Evolutionary conservation across 805 yeast genomes (phyloP).

Genomic region (Yarrowia sp.): DNA sequence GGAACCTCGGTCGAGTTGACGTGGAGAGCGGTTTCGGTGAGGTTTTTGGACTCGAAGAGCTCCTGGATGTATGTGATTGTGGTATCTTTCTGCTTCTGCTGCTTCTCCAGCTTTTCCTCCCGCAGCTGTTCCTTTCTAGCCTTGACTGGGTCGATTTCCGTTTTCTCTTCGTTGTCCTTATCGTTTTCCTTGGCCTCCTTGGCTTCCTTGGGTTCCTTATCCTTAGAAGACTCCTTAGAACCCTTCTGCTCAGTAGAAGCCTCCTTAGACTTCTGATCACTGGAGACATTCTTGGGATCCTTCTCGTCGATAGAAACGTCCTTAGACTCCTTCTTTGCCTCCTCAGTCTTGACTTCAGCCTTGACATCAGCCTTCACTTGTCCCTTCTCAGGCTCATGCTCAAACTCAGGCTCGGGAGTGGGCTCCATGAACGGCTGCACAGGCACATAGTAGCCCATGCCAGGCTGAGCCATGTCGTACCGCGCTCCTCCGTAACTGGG

Average conservation of each 20-base stretch:
- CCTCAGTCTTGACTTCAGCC: too few species aligned
- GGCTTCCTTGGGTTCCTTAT: too few species aligned
- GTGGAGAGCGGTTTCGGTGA: not conserved
- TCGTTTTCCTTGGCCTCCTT: not conserved
- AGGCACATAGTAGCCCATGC: slow-evolving; percentile 4
- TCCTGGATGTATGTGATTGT: not conserved
- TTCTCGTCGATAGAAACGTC: too few species aligned
- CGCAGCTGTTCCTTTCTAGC: not conserved
- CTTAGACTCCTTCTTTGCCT: not conserved
- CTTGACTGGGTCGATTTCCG: too few species aligned
- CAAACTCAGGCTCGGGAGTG: not conserved
- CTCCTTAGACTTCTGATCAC: too few species aligned
- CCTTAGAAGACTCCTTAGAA: too few species aligned
- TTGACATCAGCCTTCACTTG: too few species aligned
- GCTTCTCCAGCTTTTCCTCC: not conserved
- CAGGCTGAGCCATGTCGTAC: not conserved
- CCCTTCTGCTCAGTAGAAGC: too few species aligned
- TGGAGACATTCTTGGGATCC: too few species aligned
- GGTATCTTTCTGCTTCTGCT: not conserved
- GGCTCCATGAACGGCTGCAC: not conserved
- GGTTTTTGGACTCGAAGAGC: not conserved
- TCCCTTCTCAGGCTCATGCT: too few species aligned
- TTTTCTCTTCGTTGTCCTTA: too few species aligned
- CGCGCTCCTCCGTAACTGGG: not conserved
- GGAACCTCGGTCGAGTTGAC: not conserved